phyloP scores from a whole-genome alignment of 1,284 basidiomycete species.

The Phlebopus sp. region DNA sequence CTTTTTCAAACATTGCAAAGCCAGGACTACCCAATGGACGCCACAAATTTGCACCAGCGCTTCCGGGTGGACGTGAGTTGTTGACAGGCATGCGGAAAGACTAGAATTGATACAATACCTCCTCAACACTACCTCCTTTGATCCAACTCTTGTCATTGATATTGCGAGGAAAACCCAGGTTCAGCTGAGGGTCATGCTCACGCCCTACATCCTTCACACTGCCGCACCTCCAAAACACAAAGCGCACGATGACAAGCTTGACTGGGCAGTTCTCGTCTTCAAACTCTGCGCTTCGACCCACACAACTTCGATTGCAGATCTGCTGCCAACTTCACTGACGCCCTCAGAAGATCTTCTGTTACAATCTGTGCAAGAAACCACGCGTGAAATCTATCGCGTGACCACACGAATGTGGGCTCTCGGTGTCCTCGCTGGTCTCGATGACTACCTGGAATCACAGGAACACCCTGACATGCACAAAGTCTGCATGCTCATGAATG shows the following conservation, averaged over 20 bases:
- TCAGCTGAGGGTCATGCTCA: constrained; percentile 9
- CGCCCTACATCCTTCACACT: constrained; percentile 8
- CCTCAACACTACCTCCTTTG: constrained; percentile 24
- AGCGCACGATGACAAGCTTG: background rate
- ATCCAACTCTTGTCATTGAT: constrained; percentile 8
- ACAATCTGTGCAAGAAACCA: constrained; percentile 1
- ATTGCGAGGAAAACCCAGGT: constrained; percentile 5
- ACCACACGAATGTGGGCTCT: constrained; percentile 40
- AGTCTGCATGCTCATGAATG: constrained; percentile 10
- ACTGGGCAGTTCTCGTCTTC: constrained; percentile 5
- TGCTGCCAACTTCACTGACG: background rate
- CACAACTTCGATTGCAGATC: background rate
- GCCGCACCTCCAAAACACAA: background rate
- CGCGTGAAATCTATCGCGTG: constrained; percentile 6
- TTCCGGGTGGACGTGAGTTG: constrained; percentile 5
- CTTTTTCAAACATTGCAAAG: constrained; percentile 25
- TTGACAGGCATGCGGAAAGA: constrained; percentile 42
- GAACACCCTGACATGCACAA: background rate
- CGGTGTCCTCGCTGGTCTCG: constrained; percentile 35
- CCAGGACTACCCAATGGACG: background rate
- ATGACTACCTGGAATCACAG: constrained; percentile 8
- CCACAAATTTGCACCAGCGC: background rate
- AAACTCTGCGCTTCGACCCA: constrained; percentile 4
- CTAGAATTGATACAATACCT: constrained; percentile 40
- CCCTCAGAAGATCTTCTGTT: constrained; percentile 2